Evolutionary conservation across 2,329 filamentous ascomycete species (phyloP), one percentile per base, ranked within the genome.

Genomic region (Cercospora zeina): DNA sequence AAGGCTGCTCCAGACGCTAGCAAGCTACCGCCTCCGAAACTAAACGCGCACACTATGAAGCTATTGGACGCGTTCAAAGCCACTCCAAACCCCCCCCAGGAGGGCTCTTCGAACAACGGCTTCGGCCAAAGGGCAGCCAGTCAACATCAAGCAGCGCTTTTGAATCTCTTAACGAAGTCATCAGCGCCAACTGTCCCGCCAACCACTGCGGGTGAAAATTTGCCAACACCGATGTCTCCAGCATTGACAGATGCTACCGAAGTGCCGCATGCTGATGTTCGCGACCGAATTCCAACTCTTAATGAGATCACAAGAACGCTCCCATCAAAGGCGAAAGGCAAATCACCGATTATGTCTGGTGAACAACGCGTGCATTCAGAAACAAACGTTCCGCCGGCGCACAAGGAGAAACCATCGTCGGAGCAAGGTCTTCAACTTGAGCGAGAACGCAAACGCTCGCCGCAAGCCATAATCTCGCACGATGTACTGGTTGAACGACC

Each of bases 31-130:
- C 78, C 81, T 39, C 84, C 84, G 6, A 83, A 81, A 64, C 78
- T 87, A 33, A 86, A 78, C 36, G 80, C 79, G 11, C 85, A 88
- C 71, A 80, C 83, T 1, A 77, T 83, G 62, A 79, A 80, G n/a
- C 72, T 88, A 34, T 74, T 88, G 54, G 84, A 82, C 67, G 79
- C 82, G 1, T 87, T 88, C 76, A 62, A 65, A 34, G 55, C 49
- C 30, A 19, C 54, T 39, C 33, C 54, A 31, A 42, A 45, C 33
- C 27, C 59, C 19, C 42, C 55, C 34, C 31, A 42, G n/a, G 19
- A 72, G 14, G 71, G 50, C 21, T 34, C 64, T 31, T 39, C 62
- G 21, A 62, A 33, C 50, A 16, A 27, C 24, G 55, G 21, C 51
- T 59, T 24, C 27, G 50, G 19, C 24, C 63, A 64, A 42, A 51